These are phyloP conservation scores for Trifolium pratense DNA, from an alignment of 306 rosid genomes.

Conservation along the genomic window DNA sequence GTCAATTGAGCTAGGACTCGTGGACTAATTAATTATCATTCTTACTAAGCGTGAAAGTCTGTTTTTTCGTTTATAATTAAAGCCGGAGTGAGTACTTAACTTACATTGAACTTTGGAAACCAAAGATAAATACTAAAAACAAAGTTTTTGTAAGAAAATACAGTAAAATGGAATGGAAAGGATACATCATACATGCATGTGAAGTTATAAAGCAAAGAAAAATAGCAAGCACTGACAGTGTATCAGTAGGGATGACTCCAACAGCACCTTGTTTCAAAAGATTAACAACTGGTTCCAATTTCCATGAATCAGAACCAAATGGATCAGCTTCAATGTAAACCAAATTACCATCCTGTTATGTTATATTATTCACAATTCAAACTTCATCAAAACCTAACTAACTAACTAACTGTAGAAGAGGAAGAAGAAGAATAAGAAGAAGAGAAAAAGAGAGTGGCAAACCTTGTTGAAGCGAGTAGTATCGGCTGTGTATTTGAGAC, in stretches of 20 bases:
- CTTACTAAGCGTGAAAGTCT: too few relatives aligned
- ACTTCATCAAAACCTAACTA: too few relatives aligned
- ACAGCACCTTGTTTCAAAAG: constrained; percentile 86
- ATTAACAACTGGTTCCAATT: constrained; percentile 69
- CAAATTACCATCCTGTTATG: constrained; percentile 70
- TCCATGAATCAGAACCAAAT: constrained; percentile 78
- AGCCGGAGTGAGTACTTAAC: too few relatives aligned
- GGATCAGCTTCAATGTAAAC: constrained; percentile 76
- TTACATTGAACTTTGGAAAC: too few relatives aligned
- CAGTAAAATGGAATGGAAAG: too few relatives aligned
- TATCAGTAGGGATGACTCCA: constrained; percentile 93
- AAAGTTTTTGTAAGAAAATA: too few relatives aligned
- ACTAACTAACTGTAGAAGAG: too few relatives aligned
- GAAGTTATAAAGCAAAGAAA: background rate
- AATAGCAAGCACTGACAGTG: constrained; percentile 54
- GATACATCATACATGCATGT: too few relatives aligned
- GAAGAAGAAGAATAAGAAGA: background rate
- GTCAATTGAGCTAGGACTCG: too few relatives aligned
- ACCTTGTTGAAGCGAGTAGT: constrained; percentile 87
- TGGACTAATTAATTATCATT: too few relatives aligned
- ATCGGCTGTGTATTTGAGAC: constrained; percentile 69
- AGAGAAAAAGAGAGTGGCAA: background rate
- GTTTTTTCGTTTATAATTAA: too few relatives aligned
- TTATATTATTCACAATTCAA: background rate
- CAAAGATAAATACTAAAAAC: too few relatives aligned